Evolutionary conservation across 306 rosid species (phyloP), one percentile per base, ranked within the genome.

Genomic region (Acmispon strigosus): DNA sequence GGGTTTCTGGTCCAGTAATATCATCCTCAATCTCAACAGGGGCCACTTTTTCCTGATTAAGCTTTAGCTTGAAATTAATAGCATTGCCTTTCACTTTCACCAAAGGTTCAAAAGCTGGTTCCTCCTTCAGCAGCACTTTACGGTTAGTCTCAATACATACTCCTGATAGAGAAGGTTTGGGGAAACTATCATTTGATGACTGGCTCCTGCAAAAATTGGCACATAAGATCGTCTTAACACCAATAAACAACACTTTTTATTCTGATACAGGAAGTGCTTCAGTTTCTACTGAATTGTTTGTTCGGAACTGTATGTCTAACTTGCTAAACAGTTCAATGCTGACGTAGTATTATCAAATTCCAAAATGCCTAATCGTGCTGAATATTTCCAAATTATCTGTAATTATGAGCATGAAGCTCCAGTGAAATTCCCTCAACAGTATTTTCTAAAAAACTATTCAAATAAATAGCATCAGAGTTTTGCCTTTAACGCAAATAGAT

Each of bases 1-100:
- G 98, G 39, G 98, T 94, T 80, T 90, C 98, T 1, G 92, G 98
- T 69, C 89, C 81, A 9, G 56, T 73, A 69, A 86, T 53, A 20
- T 84, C 84, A 10, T 63, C 81, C 0, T 83, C 84, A 66, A 62
- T 69, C 70, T 80, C 87, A 29, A 80, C 43, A 52, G 37, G 53
- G 39, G 73, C 10, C 16, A 37, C 54, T 32, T 9, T 70, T 74
- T 65, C 76, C 49, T 62, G 76, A 60, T 60, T 76, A 42, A 58
- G 42, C 51, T 70, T 80, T 75, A 53, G 74, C 66, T 53, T 70
- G 7, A 73, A 72, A 76, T 51, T 76, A 44, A 19, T 60, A 78
- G 12, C 53, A 55, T 74, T 65, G 13, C 55, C 75, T 37, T 76
- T 75, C 17, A 6, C 77, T 42, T 80, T 77, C 45, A 10, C 27